Evolutionary conservation across 2,329 filamentous ascomycete species (phyloP), one percentile per base, ranked within the genome.

Genomic region (Fusarium annulatum): DNA sequence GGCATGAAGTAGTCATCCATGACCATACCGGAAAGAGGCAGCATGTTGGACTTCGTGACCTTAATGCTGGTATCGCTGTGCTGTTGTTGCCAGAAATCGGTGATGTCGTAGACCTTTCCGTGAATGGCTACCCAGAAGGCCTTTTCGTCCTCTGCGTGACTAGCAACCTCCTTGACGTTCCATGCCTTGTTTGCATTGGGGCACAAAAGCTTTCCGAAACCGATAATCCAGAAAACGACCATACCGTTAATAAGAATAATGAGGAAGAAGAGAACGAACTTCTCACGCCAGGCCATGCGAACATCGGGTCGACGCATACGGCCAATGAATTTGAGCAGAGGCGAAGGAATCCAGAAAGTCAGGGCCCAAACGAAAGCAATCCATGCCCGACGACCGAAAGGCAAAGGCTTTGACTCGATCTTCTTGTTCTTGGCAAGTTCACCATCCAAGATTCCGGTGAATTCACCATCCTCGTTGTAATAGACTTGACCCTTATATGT

Each of bases 221-320:
- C 90, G 72, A 98, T 89, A 77, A 99, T 98, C 89, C 94, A 97
- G 84, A 99, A 99, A 65, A 98, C 87, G 69, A 99, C 89, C 34
- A 89, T 79, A 43, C 81, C 94, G 82, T 99, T 99, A 75, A 97
- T 83, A 18, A 99, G 77, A 36, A 93, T 80, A 76, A 99, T 98
- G 59, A 97, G 78, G 66, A 93, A 86, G 52, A 95, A 91, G 16
- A 99, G 86, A 0, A 96, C 92, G 16, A 99, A 58, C 83, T 99
- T 99, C 80, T 99, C 96, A 82, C 96, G 90, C 96, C 96, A 99
- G 0, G 96, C 96, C 90, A 98, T 93, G 33, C 96, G 93, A 14
- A 99, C 94, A 83, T 99, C 96, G 4, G 95, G 96, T 62, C 96
- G 92, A 84, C 97, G 97, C 96, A 99, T 99, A 28, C 96, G 93